Evolutionary conservation across 345 rosid species (phyloP), one percentile per base, ranked within the genome.

Genomic region (Salix purpurea): DNA sequence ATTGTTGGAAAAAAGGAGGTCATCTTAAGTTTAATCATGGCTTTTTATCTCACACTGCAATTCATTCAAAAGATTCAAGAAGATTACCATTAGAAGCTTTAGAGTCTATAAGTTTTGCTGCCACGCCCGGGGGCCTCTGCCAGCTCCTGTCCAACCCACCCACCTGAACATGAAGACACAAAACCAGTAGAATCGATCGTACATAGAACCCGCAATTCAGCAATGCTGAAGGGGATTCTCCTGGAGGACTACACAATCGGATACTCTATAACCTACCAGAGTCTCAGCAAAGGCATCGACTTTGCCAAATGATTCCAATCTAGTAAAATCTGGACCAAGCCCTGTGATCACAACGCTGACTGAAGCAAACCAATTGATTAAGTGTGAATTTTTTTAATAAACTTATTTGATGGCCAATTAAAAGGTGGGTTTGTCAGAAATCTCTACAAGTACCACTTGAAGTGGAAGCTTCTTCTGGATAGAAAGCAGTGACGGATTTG

Each of bases 81-180:
- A 58, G 54, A 46, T 78, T 85, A 93, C 97, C 97, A 4, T 93
- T 91, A 4, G 92, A 15, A 64, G 92, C 74, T 89, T 82, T 89
- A 81, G 87, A 86, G 74, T 88, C 86, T 48, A 93, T 72, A 64
- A 95, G 93, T 76, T 93, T 91, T 56, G 98, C 99, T 15, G 85
- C 82, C 11, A 90, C 96, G 24, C 98, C 99, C 1, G 96, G 88
- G 2, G 98, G 94, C 76, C 86, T 89, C 78, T 86, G 90, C 97
- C 98, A 95, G 89, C 99, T 93, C 83, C 98, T 88, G 69, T 95
- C 99, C 85, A 93, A 80, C 75, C 97, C 98, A 82, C 97, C 83
- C 28, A 92, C 94, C 97, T 91, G 76, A 26, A 2, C 15, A 42
- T n/a, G 11, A 42, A 30, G 36, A 67, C 32, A 72, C 4, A 32